These are phyloP conservation scores for Luffa acutangula DNA, from an alignment of 306 rosid species.

Conservation along the genomic window DNA sequence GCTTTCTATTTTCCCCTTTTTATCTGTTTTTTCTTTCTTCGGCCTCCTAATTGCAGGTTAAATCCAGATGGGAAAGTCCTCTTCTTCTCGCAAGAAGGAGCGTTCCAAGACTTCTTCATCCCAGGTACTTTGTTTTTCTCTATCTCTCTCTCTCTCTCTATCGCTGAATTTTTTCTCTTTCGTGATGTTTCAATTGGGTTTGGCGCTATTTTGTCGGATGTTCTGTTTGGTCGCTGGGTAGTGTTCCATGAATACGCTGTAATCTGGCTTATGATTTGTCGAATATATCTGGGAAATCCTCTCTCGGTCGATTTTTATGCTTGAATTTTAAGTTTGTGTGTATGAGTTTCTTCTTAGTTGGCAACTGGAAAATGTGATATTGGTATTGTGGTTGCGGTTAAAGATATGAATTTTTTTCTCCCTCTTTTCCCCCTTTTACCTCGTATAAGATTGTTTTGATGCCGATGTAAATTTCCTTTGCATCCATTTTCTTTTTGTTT, in stretches of 20 bases:
- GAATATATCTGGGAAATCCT: not conserved
- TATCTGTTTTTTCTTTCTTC: conserved; percentile 3
- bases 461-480: not conserved
- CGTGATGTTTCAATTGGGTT: not conserved
- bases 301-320: not conserved
- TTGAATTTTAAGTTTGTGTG: not conserved
- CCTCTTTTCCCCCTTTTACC: not conserved
- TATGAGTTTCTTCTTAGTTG: not conserved
- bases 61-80: conserved; percentile 60
- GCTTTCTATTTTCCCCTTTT: not conserved
- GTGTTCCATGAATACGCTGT: not conserved
- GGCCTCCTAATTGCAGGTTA: conserved; percentile 37
- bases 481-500: not conserved
- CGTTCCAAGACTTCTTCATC: conserved; percentile 44
- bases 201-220: not conserved
- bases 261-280: not conserved
- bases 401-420: not conserved
- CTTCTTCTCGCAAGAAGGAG: conserved; percentile 50
- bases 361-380: not conserved
- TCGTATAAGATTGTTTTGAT: not conserved
- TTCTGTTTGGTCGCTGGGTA: not conserved
- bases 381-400: not conserved
- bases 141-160: not conserved
- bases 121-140: conserved; percentile 34
- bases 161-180: conserved; percentile 6